These are phyloP conservation scores for Emergomyces orientalis DNA, from an alignment of 2,329 filamentous ascomycete genomes.

Conservation along the genomic window DNA sequence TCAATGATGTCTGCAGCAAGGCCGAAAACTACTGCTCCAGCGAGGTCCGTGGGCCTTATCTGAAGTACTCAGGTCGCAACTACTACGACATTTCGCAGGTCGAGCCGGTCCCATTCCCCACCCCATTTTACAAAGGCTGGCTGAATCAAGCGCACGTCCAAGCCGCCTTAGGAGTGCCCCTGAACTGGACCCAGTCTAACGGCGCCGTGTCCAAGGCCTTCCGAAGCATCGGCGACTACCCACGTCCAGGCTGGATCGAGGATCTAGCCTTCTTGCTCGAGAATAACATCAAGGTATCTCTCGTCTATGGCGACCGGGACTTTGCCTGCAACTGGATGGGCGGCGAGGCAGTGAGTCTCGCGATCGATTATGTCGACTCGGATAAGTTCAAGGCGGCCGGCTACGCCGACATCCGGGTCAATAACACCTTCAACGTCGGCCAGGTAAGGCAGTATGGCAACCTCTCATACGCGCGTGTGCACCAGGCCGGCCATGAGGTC, in stretches of 20 bases:
- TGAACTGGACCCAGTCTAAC: slow-evolving; percentile 47
- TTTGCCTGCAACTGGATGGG: slow-evolving; percentile 50
- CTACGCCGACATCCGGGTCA: slow-evolving; percentile 39
- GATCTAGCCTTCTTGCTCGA: slow-evolving; percentile 40
- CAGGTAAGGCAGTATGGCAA: slow-evolving; percentile 41
- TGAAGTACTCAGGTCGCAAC: slow-evolving; percentile 36
- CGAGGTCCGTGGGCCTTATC: slow-evolving; percentile 38
- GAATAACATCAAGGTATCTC: slow-evolving; percentile 41
- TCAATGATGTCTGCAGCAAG: slow-evolving; percentile 37
- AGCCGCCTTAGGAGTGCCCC: slow-evolving; percentile 47
- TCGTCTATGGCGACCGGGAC: slow-evolving; percentile 47
- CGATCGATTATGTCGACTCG: slow-evolving; percentile 38
- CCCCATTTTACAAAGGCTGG: slow-evolving; percentile 46
- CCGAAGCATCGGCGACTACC: slow-evolving; percentile 39
- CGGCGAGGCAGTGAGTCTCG: slow-evolving; percentile 44
- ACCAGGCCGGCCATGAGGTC: slow-evolving; percentile 41
- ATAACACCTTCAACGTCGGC: slow-evolving; percentile 37
- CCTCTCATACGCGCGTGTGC: slow-evolving; percentile 43
- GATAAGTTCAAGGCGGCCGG: slow-evolving; percentile 42
- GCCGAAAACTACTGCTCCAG: slow-evolving; percentile 38
- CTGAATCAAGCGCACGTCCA: slow-evolving; percentile 51
- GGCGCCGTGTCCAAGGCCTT: slow-evolving; percentile 41
- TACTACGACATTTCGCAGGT: slow-evolving; percentile 51
- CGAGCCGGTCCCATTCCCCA: slow-evolving; percentile 45
- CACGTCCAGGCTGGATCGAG: slow-evolving; percentile 31